Evolutionary conservation across 2,329 filamentous ascomycete species (phyloP), one percentile per base, ranked within the genome.

Genomic region (Ascosphaera acerosa): DNA sequence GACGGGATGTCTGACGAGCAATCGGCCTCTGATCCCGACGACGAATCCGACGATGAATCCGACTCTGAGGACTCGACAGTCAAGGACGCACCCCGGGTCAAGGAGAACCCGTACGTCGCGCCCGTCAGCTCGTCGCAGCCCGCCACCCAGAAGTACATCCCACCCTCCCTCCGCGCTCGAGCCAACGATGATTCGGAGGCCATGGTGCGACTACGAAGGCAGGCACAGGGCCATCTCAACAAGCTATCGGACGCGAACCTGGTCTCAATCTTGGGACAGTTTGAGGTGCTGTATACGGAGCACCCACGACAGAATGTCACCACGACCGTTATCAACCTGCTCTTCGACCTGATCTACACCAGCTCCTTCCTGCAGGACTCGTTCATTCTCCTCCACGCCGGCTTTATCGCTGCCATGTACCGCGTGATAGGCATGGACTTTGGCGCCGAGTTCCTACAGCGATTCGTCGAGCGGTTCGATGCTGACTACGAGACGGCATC

Each of bases 161-260:
- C 87, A 1, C 87, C 84, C 2, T 90, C 82, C 1, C 55, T 87
- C 32, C 67, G 81, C 29, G 70, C 64, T 40, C 55, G 62, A 19
- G 52, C 64, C 2, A 59, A 63, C 1, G 66, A 68, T 0, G 70
- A 76, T 38, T 61, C 64, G 1, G 76, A 89, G 47, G 57, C 64
- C 26, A 57, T 76, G 30, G 59, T 60, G 9, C 70, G 75, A 23
- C 56, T 97, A 31, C 70, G 70, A 35, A 69, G 78, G 37, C 78
- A 89, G 44, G 61, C 78, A 0, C 81, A 94, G 47, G 84, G 87
- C 45, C 62, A 87, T 12, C 64, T 97, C 45, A 97, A 97, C 50
- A 74, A 84, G 45, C 61, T 97, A 18, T 92, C 87, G 0, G 84
- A 94, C 46, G 70, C 80, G 22, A 94, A 87, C 42, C 60, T 97